Evolutionary conservation across 495 filamentous ascomycete genomes (phyloP).

Genomic region (Talaromyces adpressus): DNA sequence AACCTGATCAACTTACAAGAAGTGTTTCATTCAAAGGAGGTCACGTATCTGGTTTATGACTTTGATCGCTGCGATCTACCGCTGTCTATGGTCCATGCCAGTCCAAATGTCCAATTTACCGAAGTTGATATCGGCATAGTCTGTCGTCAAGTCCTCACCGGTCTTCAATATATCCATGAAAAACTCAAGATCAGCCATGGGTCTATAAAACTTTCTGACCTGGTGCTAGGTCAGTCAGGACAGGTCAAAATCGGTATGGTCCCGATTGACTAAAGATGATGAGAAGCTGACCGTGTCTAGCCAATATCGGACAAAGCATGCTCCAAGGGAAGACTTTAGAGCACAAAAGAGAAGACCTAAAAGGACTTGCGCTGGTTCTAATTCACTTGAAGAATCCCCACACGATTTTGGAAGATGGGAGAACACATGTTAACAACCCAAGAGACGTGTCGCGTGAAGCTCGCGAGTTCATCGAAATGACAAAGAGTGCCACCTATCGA

Average conservation of each 20-base stretch:
- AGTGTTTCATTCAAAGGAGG: neutral
- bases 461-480: too few species aligned
- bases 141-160: slow-evolving; percentile 9
- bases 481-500: too few species aligned
- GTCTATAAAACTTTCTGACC: slow-evolving; percentile 3
- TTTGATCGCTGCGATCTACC: slow-evolving; percentile 10
- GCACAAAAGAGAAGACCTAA: neutral
- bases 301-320: slow-evolving; percentile 13
- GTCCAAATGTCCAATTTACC: slow-evolving; percentile 5
- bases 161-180: slow-evolving; percentile 10
- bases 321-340: neutral
- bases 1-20: slow-evolving; percentile 5
- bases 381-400: too few species aligned
- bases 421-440: too few species aligned
- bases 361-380: neutral
- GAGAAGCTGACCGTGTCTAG: slow-evolving; percentile 4
- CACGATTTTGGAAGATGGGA: too few species aligned
- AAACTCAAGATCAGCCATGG: slow-evolving; percentile 9
- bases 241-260: slow-evolving; percentile 12
- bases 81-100: slow-evolving; percentile 3
- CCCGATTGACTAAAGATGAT: neutral
- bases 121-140: slow-evolving; percentile 13
- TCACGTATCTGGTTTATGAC: slow-evolving; percentile 8
- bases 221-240: slow-evolving; percentile 6
- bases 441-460: too few species aligned